Percentiles rank a stretch among this genome's conserved stretches.
Evolutionary conservation across 495 filamentous ascomycete species (phyloP).

Genomic region (Apodospora peruviana): DNA sequence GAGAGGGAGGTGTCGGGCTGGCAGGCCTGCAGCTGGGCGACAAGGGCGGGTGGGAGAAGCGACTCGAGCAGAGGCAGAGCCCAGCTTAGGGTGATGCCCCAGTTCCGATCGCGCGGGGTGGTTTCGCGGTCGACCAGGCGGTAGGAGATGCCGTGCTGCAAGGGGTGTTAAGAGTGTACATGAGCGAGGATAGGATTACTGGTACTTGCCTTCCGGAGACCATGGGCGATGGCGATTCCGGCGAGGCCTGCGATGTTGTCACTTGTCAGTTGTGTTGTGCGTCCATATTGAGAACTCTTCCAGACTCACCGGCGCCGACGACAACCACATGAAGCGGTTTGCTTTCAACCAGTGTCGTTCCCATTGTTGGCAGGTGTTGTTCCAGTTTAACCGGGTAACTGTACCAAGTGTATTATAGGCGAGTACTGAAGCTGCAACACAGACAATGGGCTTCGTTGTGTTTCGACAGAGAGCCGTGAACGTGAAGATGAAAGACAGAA

Average conservation of each 20-base stretch:
- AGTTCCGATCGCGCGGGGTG: slow-evolving; percentile 7
- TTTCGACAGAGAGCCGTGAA: too few species aligned
- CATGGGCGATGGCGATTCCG: slow-evolving; percentile 5
- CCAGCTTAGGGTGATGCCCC: slow-evolving; percentile 8
- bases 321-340: slow-evolving; percentile 4
- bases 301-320: slow-evolving; percentile 5
- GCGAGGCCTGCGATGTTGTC: slow-evolving; percentile 6
- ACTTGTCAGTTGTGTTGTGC: too few species aligned
- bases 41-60: slow-evolving; percentile 1
- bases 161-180: too few species aligned
- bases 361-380: too few species aligned
- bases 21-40: neutral
- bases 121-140: slow-evolving; percentile 4
- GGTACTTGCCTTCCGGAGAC: slow-evolving; percentile 1
- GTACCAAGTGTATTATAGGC: too few species aligned
- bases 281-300: neutral
- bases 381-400: too few species aligned
- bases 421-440: too few species aligned
- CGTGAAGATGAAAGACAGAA: too few species aligned
- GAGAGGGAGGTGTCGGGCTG: slow-evolving; percentile 7
- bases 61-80: slow-evolving; percentile 1
- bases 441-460: too few species aligned
- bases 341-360: neutral
- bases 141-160: slow-evolving; percentile 5
- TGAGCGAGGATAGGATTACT: too few species aligned